Percentiles rank a stretch among this genome's conserved stretches.
Conservation (phyloP, 768 basidiomycete genomes). For the Tulasnella sp. region DNA sequence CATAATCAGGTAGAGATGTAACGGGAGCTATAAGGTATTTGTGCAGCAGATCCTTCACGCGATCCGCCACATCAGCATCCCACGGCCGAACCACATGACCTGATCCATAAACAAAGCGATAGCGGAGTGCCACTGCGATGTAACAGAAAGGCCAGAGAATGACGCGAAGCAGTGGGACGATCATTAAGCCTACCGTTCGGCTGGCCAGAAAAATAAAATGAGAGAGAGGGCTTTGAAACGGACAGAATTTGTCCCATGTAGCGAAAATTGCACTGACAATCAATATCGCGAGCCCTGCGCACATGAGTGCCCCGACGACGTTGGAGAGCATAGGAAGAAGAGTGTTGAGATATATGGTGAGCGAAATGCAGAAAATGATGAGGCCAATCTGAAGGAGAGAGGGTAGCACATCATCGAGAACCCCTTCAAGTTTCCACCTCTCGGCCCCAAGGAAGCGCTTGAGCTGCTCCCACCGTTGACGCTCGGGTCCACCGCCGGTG, state of each 20-base stretch:
- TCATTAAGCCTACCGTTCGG: background rate
- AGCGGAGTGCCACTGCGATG: too few relatives aligned
- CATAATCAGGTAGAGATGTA: too few relatives aligned
- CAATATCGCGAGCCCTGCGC: background rate
- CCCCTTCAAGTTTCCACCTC: background rate
- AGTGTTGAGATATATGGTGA: background rate
- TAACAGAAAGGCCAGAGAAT: too few relatives aligned
- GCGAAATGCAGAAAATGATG: background rate
- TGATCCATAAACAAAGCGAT: too few relatives aligned
- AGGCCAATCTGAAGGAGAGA: background rate
- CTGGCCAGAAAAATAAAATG: background rate
- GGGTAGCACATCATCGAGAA: background rate
- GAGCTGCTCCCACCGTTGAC: slow-evolving; percentile 6
- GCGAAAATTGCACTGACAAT: background rate
- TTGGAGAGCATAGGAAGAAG: background rate
- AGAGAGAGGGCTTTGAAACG: slow-evolving; percentile 3
- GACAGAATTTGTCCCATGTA: background rate
- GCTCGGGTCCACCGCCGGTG: background rate
- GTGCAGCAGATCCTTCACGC: background rate
- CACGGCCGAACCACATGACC: too few relatives aligned
- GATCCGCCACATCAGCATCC: too few relatives aligned
- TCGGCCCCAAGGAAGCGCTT: background rate
- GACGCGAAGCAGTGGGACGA: background rate
- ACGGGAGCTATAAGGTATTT: background rate
- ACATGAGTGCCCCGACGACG: background rate